Evolutionary conservation across 23 red algal species (phyloP), one percentile per base, ranked within the genome.

Genomic region (Cyanidiococcus yangmingshanensis): DNA sequence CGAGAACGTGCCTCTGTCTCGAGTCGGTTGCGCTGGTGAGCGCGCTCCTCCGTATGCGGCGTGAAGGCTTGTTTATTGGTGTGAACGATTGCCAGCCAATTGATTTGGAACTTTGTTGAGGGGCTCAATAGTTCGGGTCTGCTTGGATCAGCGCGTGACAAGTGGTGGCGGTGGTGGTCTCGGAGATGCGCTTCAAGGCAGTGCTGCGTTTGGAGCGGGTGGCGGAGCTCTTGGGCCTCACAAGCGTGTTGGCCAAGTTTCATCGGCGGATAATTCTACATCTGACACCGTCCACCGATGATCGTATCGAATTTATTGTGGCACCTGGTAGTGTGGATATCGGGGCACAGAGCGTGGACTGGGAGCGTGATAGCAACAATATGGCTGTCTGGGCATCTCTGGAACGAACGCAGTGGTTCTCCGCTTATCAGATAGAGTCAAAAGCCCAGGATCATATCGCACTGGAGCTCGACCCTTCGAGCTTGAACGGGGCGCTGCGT

Each of bases 401-500:
- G 59, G 84, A 45, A 51, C 40, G 34, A 45, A 79, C 68, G 40
- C 79, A 76, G 31, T 95, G 90, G 90, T 95, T 95, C 63, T 79
- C 80, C 50, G 77, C 79, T 37, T 95, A 95, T 77, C 67, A 85
- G 25, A 87, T 95, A 50, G 90, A 95, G 63, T 89, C 85, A 57
- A 84, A 95, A 32, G 87, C 82, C 77, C 76, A 58, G 12, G 84
- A 95, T 54, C 85, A 95, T 75, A 95, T 95, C 41, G 90, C 84
- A 38, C 85, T 95, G n/a, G 79, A 95, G 76, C 82, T 95, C 77
- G 90, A 95, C 36, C 79, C 87, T 59, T 74, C 79, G n/a, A 95
- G 87, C 36, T 57, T 95, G 0, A 50, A 79, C 35, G 35, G 84
- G 67, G 90, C 85, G 26, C 76, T 95, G 37, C 85, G 82, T 37